Evolutionary conservation across 2,329 filamentous ascomycete species (phyloP), one percentile per base, ranked within the genome.

Genomic region (Aspergillus ustus): DNA sequence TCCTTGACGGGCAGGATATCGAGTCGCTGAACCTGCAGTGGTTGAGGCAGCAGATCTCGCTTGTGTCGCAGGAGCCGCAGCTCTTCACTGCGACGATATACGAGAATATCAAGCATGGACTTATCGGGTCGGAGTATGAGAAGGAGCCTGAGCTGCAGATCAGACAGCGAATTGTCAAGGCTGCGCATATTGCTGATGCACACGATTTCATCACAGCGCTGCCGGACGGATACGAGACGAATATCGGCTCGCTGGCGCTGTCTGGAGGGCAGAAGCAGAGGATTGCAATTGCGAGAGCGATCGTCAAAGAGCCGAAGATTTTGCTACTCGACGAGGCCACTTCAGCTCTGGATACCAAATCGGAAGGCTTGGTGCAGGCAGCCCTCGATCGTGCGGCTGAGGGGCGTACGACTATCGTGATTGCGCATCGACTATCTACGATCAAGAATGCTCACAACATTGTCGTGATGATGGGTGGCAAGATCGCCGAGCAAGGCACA

Each of bases 251-350:
- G 0, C 55, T 61, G 15, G 64, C 65, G 0, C 57, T 67, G 2
- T 66, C 66, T 1, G 66, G 66, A 0, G 66, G 66, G 0, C 66
- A 67, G 89, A 94, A 94, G 74, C 93, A 96, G 76, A 89, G 93
- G 63, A 92, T 96, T 67, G 91, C 91, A 9, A 95, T 96, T 73
- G 91, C 92, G 2, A 82, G 91, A 65, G 91, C 91, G 28, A 84
- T 95, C 52, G 89, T 95, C 20, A 91, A 88, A 4, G 88, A 95
- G 67, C 92, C 92, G 0, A 92, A 91, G 79, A 84, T 96, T 70
- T 83, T 96, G 1, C 85, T 97, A 0, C 87, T 97, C 3, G 93
- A 97, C 65, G 93, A 97, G 76, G 93, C 93, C 1, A 97, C 93
- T 0, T 92, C 89, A 37, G 91, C 91, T 6, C 83, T 97, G 0